Evolutionary conservation across 148 eudicot genomes (phyloP).

Genomic region (Amaranthus cruentus): DNA sequence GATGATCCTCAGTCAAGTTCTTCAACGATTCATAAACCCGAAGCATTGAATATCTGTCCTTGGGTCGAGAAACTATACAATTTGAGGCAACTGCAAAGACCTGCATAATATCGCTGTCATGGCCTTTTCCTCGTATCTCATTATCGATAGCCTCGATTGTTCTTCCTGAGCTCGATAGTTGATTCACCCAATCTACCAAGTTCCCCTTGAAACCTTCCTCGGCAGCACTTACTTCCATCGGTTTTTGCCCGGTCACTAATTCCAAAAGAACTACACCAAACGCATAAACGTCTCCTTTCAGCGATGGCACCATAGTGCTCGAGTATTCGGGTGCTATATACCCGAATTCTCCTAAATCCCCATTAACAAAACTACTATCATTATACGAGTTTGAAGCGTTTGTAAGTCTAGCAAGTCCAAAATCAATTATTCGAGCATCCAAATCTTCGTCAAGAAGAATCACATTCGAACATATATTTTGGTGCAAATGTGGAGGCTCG

Average conservation of each 20-base stretch:
- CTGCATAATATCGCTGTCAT: conserved; percentile 62
- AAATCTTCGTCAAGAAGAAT: conserved; percentile 76
- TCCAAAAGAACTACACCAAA: conserved; percentile 86
- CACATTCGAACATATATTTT: conserved; percentile 66
- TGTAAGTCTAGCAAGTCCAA: conserved; percentile 70
- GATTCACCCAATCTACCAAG: conserved; percentile 80
- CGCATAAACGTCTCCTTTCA: conserved; percentile 74
- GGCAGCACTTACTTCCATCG: conserved; percentile 45
- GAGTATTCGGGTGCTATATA: conserved; percentile 83
- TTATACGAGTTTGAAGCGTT: conserved; percentile 34
- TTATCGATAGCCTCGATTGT: conserved; percentile 63
- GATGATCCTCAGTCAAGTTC: conserved; percentile 48
- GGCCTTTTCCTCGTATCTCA: conserved; percentile 51
- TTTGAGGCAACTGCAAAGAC: conserved; percentile 61
- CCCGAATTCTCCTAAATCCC: conserved; percentile 79
- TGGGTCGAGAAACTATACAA: conserved; percentile 60
- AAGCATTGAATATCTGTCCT: conserved; percentile 71
- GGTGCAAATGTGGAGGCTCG: conserved; percentile 72
- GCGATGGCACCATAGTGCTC: conserved; percentile 60
- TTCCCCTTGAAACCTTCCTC: conserved; percentile 75
- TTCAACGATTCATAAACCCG: conserved; percentile 65
- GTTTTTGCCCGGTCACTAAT: conserved; percentile 66
- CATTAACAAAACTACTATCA: conserved; percentile 57
- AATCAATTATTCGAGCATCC: conserved; percentile 76
- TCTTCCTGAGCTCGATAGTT: conserved; percentile 48